A percentile compares a stretch with the other conserved stretches of the same genome.
phyloP scores from a whole-genome alignment of 208 protist genomes.

The Leishmania martiniquensis region DNA sequence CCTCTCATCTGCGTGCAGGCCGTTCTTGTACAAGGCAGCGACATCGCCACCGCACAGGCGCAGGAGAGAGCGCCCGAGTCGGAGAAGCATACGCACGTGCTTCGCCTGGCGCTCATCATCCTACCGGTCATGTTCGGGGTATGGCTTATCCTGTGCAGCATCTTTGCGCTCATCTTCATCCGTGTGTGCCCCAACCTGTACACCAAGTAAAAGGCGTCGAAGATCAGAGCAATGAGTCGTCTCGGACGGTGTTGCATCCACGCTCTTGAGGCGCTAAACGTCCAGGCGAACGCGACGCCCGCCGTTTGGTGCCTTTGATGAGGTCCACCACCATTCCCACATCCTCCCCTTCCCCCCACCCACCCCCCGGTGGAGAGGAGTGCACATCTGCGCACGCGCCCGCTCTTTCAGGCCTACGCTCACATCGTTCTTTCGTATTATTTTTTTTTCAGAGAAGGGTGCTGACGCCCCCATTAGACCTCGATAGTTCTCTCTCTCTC shows the following conservation, averaged over 20 bases:
- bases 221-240: background rate
- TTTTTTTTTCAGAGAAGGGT: too few relatives aligned
- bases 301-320: background rate
- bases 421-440: too few relatives aligned
- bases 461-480: too few relatives aligned
- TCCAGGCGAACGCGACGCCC: background rate
- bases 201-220: constrained; percentile 14
- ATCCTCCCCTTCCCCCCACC: too few relatives aligned
- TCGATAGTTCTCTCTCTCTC: background rate
- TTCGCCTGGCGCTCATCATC: constrained; percentile 18
- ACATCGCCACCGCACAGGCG: background rate
- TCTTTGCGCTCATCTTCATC: constrained; percentile 28
- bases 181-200: constrained; percentile 13
- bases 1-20: background rate
- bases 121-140: constrained; percentile 10
- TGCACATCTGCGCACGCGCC: too few relatives aligned
- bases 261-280: background rate
- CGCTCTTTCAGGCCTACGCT: too few relatives aligned
- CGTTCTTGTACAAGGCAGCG: background rate
- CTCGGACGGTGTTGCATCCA: background rate
- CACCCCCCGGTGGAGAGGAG: too few relatives aligned
- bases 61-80: background rate
- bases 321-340: too few relatives aligned
- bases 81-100: constrained; percentile 17
- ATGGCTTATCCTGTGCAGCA: constrained; percentile 14